Base-by-base conservation (phyloP, 345 rosid genomes). In the Erucastrum elatum region DNA sequence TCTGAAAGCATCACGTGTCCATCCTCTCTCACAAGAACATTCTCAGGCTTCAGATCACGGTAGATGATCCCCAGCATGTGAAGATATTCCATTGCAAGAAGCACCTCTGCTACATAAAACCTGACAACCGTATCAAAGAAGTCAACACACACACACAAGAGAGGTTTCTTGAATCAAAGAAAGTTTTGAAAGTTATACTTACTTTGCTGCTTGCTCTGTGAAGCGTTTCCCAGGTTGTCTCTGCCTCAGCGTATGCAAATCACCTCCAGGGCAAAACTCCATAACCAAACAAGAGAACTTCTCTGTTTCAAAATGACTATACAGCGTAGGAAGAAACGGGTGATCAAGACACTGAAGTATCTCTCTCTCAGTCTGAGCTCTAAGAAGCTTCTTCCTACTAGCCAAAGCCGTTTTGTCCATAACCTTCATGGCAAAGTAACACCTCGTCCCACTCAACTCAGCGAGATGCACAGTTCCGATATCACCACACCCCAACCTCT, bases 261-360 rank as follows among this genome's bases (percentile, higher is more conserved):
- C 97, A 30, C 97, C 94, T n/a, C 96, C 96, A 41, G 96, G 96
- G 62, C 94, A 91, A 72, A 88, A 89, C 85, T 91, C 96, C 93
- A 91, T 91, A 60, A 89, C 94, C 86, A 91, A 86, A 70, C 94
- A 91, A 39, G 93, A 91, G 84, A 89, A 91, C 64, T 91, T 91
- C 69, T 89, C 96, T 0, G 96, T 89, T 83, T 91, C 96, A 10
- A 91, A 91, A 85, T 91, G 92, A 53, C 91, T 77, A 60, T 91
- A 91, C 67, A 91, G 84, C 0, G 97, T 85, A 1, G 97, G 97
- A 58, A 91, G 91, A 79, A 91, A 90, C 25, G 97, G 97, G 59
- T 91, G 97, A 79, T 90, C 97, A 80, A 89, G 81, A 75, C 86
- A 87, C 66, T 88, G 95, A 39, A 88, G 79, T 71, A 89, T 92